Percentiles rank a stretch among this genome's conserved stretches.
These are phyloP conservation scores for Paraglomus brasilianum DNA, from an alignment of 192 early-diverging fungal genomes.

Conservation along the genomic window DNA sequence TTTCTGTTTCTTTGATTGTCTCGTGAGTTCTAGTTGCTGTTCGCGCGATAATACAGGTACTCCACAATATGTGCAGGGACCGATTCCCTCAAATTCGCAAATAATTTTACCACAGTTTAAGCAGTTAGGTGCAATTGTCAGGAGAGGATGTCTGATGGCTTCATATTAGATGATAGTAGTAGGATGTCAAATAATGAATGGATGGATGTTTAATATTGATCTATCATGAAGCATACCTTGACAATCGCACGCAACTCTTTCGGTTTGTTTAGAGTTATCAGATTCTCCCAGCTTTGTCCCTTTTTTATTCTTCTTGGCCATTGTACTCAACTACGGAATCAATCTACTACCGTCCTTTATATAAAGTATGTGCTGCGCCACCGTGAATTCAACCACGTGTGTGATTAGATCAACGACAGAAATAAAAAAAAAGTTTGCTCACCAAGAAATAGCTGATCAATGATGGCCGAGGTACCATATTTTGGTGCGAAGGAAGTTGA, in stretches of 20 bases:
- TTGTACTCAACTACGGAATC: neutral
- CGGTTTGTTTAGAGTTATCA: neutral
- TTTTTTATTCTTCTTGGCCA: neutral
- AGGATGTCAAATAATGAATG: neutral
- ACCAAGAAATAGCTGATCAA: too few species aligned
- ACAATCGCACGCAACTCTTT: conserved; percentile 6
- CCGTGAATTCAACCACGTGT: too few species aligned
- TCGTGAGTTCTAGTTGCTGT: conserved; percentile 49
- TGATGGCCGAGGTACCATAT: too few species aligned
- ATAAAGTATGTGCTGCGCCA: too few species aligned
- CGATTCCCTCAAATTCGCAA: conserved; percentile 50
- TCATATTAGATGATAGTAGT: neutral
- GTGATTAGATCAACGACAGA: too few species aligned
- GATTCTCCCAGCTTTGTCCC: neutral
- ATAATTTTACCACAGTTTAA: conserved; percentile 63
- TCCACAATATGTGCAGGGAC: conserved; percentile 58
- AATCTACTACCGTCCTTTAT: too few species aligned
- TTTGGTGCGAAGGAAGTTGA: too few species aligned
- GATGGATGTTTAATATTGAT: neutral
- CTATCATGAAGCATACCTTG: neutral
- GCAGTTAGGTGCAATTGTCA: conserved; percentile 56
- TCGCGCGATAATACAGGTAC: conserved; percentile 50
- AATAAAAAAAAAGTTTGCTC: too few species aligned
- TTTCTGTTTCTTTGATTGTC: conserved; percentile 37
- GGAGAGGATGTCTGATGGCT: conserved; percentile 56